phyloP scores from a whole-genome alignment of 805 yeast species.

The Barnettozyma populi region DNA sequence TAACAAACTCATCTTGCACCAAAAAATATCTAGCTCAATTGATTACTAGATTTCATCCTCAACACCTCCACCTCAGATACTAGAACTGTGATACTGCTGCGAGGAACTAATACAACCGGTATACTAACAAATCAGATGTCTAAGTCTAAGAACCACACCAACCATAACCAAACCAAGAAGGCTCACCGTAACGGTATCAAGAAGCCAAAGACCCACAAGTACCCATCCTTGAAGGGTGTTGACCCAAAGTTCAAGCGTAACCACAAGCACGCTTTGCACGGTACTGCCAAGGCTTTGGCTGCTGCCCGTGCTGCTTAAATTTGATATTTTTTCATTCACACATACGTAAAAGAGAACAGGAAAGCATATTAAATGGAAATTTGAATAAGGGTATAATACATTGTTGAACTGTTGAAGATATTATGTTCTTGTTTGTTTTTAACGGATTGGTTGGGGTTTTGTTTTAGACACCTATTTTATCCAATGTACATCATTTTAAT shows the following conservation, averaged over 20 bases:
- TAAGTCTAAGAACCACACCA: slow-evolving; percentile 99
- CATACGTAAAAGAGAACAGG: background rate
- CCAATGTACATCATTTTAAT: slow-evolving; percentile 24
- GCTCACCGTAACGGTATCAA: slow-evolving; percentile 99
- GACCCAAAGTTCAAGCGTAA: slow-evolving; percentile 99
- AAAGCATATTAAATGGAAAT: background rate
- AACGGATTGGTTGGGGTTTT: slow-evolving; percentile 6
- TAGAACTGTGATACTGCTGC: background rate
- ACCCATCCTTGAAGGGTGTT: slow-evolving; percentile 98
- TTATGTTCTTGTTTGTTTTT: slow-evolving; percentile 9
- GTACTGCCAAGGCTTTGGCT: slow-evolving; percentile 92
- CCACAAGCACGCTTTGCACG: slow-evolving; percentile 99
- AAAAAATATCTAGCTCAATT: too few relatives aligned
- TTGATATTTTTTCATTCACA: background rate
- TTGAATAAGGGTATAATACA: background rate
- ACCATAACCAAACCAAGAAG: slow-evolving; percentile 99
- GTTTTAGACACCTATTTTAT: slow-evolving; percentile 7
- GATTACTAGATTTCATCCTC: background rate
- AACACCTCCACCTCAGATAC: background rate
- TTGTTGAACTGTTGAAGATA: slow-evolving; percentile 1
- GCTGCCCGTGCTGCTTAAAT: slow-evolving; percentile 51
- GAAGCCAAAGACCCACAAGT: slow-evolving; percentile 97
- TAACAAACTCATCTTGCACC: too few relatives aligned
- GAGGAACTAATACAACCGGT: background rate
- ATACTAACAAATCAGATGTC: slow-evolving; percentile 55